Base-by-base conservation (phyloP, 352 stramenopile genomes). In the Phytopythium montanum region DNA sequence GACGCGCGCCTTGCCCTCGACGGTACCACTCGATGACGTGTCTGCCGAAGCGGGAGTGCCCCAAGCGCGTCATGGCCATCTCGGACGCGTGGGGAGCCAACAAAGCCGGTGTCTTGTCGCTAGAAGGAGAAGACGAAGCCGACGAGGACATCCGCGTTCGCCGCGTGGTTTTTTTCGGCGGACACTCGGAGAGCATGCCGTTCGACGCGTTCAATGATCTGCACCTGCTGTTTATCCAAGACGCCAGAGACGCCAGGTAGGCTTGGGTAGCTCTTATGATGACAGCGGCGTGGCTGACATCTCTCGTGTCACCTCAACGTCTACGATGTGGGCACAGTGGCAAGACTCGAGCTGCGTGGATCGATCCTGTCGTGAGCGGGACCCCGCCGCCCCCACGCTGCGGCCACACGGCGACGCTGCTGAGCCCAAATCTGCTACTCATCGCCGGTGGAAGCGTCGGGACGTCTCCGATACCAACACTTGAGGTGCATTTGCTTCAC, bases 191-290 rank as follows among this genome's bases (percentile, higher is more conserved):
- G 57, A 71, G 74, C 19, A 87, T 88, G 21, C 79, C 76, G 16
- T 89, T 89, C 57, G 71, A 88, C 21, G 67, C 76, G 0, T 90
- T 86, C 56, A 86, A 85, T 14, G 80, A 90, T 59, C 66, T 90
- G 14, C 54, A 81, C 50, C 21, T 87, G 34, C 60, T 87, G 25
- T 73, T 69, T 53, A 70, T 86, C 42, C 60, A 77, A 12, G 66
- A 72, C 3, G 29, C 60, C 13, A 49, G 8, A 8, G 44, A 61
- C 19, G 39, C 50, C 19, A 52, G 39, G 48, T 57, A 34, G 8
- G 36, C 21, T 16, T 23, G 14, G 19, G 10, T 29, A 21, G 9
- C 10, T 42, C 6, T 50, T 38, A 2, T 18, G 25, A 29, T 10
- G 42, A 49, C 3, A 23, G 10, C 8, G n/a, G 42, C 7, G 19